Evolutionary conservation across 2,329 filamentous ascomycete genomes (phyloP).

Genomic region (Elsinoe necatrix): DNA sequence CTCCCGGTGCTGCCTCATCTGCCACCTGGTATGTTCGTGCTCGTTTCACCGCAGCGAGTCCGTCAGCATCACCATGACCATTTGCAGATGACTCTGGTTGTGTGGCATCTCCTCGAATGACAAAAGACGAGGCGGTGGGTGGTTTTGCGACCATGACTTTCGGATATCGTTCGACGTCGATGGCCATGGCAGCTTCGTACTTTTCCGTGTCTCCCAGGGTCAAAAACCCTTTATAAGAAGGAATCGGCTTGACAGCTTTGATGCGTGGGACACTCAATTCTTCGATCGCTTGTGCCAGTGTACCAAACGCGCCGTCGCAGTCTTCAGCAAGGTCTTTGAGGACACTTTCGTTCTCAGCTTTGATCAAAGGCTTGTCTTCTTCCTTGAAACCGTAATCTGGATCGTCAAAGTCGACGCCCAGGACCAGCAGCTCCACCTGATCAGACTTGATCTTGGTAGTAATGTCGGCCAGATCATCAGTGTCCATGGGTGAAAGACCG

Average conservation of each 20-base stretch:
- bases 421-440: constrained; percentile 66
- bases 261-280: constrained; percentile 69
- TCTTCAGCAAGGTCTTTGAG: constrained; percentile 57
- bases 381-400: constrained; percentile 84
- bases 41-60: constrained; percentile 63
- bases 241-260: constrained; percentile 66
- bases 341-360: constrained; percentile 65
- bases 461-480: constrained; percentile 62
- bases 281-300: constrained; percentile 73
- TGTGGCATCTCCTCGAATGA: constrained; percentile 43
- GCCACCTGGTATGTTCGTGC: constrained; percentile 73
- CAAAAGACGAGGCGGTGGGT: constrained; percentile 69
- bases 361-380: constrained; percentile 66
- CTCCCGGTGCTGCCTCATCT: constrained; percentile 64
- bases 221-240: constrained; percentile 69
- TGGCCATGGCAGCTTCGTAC: constrained; percentile 66
- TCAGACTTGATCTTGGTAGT: constrained; percentile 64
- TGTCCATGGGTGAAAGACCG: constrained; percentile 63
- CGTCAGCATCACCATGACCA: constrained; percentile 28
- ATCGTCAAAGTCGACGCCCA: constrained; percentile 93
- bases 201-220: constrained; percentile 69
- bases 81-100: constrained; percentile 46
- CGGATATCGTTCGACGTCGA: constrained; percentile 86
- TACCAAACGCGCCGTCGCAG: constrained; percentile 70
- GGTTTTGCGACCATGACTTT: constrained; percentile 70